These are phyloP conservation scores for Cytospora piceicola DNA, from an alignment of 2,329 filamentous ascomycete species.

Conservation along the genomic window DNA sequence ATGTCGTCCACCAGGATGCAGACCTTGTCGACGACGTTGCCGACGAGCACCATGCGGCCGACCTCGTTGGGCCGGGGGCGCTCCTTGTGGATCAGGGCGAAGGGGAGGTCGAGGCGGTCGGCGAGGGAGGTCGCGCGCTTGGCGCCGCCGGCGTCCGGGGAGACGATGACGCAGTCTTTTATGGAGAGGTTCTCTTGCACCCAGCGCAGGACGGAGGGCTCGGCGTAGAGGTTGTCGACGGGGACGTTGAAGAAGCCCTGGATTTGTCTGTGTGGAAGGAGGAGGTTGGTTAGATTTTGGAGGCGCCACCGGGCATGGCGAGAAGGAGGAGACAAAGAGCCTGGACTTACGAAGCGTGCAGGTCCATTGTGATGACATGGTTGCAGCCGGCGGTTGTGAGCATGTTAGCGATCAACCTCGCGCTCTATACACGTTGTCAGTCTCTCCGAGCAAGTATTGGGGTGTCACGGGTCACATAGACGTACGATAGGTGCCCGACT, in stretches of 20 bases:
- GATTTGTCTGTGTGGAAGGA: constrained; percentile 63
- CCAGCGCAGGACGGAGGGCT: constrained; percentile 71
- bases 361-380: constrained; percentile 89
- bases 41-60: constrained; percentile 82
- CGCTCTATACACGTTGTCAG: constrained; percentile 52
- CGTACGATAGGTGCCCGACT: constrained; percentile 81
- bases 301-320: neutral
- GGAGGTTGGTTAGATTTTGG: constrained; percentile 47
- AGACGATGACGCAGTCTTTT: constrained; percentile 88
- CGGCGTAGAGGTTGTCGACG: constrained; percentile 94
- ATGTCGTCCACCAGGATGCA: constrained; percentile 98
- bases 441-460: neutral
- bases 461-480: neutral
- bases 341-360: constrained; percentile 78
- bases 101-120: constrained; percentile 89
- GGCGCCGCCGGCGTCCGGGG: constrained; percentile 92
- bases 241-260: constrained; percentile 99
- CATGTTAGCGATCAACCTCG: constrained; percentile 97
- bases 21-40: constrained; percentile 80
- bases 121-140: constrained; percentile 96
- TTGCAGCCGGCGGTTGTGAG: constrained; percentile 85
- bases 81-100: constrained; percentile 93
- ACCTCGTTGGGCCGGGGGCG: constrained; percentile 60
- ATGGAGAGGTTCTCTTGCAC: constrained; percentile 82
- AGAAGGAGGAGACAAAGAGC: neutral